Conservation (phyloP, 768 basidiomycete genomes). For the Amanita thiersii region DNA sequence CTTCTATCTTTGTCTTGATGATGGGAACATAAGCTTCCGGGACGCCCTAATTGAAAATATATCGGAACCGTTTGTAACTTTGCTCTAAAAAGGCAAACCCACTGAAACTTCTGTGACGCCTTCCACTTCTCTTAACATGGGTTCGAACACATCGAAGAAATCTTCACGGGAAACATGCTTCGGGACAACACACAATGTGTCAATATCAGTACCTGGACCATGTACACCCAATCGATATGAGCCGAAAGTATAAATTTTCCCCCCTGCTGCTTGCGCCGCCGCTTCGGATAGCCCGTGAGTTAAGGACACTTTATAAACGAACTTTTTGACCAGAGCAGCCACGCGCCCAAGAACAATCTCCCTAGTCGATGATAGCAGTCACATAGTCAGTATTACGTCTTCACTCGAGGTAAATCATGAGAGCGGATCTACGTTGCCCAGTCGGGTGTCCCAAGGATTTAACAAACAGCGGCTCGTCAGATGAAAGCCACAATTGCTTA, state of each 20-base stretch:
- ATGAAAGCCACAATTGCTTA: constrained; percentile 2
- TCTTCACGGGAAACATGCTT: constrained; percentile 94
- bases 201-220: constrained; percentile 93
- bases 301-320: constrained; percentile 78
- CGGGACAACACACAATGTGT: constrained; percentile 96
- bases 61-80: not conserved
- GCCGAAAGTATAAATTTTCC: constrained; percentile 98
- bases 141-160: constrained; percentile 88
- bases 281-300: constrained; percentile 79
- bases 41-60: constrained; percentile 56
- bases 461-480: not conserved
- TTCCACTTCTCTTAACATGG: constrained; percentile 77
- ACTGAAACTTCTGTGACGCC: constrained; percentile 88
- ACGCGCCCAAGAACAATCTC: constrained; percentile 91
- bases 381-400: constrained; percentile 3
- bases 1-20: constrained; percentile 84
- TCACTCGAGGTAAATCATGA: not conserved
- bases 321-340: constrained; percentile 84
- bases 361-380: constrained; percentile 36
- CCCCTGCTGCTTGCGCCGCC: constrained; percentile 84
- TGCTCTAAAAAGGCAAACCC: constrained; percentile 23
- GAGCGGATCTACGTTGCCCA: constrained; percentile 1
- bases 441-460: not conserved
- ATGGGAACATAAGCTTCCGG: constrained; percentile 97
- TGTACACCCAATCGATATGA: constrained; percentile 98